Percentiles rank a stretch among this genome's conserved stretches.
These are phyloP conservation scores for Celoporthe dispersa DNA, from an alignment of 2,329 filamentous ascomycete species.

Conservation along the genomic window DNA sequence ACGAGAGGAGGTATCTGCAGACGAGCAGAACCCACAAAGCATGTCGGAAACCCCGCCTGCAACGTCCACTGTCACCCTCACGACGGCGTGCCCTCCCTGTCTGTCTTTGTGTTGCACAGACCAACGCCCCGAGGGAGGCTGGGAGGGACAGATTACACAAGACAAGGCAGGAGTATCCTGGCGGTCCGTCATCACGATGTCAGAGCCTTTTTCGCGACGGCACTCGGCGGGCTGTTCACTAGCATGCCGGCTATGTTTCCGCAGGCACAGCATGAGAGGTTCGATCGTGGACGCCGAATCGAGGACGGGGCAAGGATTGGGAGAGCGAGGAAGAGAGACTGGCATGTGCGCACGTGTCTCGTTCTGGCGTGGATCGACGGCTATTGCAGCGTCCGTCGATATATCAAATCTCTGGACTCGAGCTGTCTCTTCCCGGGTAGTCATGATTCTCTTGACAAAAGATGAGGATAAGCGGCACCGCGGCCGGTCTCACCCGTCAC, in stretches of 20 bases:
- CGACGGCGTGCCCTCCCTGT: not conserved
- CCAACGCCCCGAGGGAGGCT: not conserved
- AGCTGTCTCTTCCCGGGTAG: not conserved
- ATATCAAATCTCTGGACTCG: not conserved
- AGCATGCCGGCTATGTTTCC: slow-evolving; percentile 1
- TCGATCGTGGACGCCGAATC: not conserved
- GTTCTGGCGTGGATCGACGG: not conserved
- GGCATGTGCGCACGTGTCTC: not conserved
- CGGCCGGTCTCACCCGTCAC: not conserved
- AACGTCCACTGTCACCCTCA: not conserved
- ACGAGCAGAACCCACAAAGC: not conserved
- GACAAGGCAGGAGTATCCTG: not conserved
- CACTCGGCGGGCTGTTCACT: slow-evolving; percentile 8
- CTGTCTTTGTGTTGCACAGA: not conserved
- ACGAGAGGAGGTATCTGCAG: not conserved
- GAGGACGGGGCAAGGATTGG: not conserved
- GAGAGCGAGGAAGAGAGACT: not conserved
- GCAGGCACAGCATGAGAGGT: not conserved
- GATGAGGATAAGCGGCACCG: not conserved
- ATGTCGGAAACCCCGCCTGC: not conserved
- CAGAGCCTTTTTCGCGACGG: slow-evolving; percentile 7
- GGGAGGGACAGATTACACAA: not conserved
- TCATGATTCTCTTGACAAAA: not conserved
- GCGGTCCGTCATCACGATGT: not conserved
- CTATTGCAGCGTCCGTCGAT: not conserved